Base-by-base conservation (phyloP, 495 filamentous ascomycete species). In the Hypoxylon crocopeplum region DNA sequence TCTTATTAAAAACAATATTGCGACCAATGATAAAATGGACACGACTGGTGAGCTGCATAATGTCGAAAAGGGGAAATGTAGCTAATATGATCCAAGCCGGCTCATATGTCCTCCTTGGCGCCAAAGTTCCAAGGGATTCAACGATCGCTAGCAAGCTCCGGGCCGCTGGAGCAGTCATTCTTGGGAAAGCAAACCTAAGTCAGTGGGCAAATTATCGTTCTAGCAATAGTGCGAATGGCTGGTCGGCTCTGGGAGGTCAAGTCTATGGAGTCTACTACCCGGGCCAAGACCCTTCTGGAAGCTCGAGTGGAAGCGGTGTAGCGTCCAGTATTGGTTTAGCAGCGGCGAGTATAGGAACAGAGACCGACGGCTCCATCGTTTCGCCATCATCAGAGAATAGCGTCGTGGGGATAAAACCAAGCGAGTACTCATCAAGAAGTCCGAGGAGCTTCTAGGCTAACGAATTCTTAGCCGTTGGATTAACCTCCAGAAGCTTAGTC, bases 21-120 rank as follows among this genome's bases (percentile, higher is more conserved):
- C 62, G 5, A 76, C 69, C n/a, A 40, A 50, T 4, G 66, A 67
- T 24, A 37, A 48, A 5, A 57, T 61, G 49, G 51, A 65, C 38
- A 66, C 52, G 16, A 59, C 66, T 0, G 44, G 41, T 30, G n/a
- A 45, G 24, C n/a, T 16, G 13, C n/a, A 19, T 38, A 17, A 5
- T 16, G 29, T n/a, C 22, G 4, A 16, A 5, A 29, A 1, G 12
- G 16, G 2, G n/a, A 16, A 5, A 16, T 7, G 29, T 8, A 1
- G 2, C 41, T 45, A 17, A 27, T 29, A 7, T 3, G 6, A 4
- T 45, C 5, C 16, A 52, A 67, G 85, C 83, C 12, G 85, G 86
- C 5, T 88, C 84, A 0, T 86, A 73, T 40, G 75, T 82, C 6
- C 69, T 88, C 3, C 49, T 79, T n/a, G 78, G 82, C 21, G 70